Conservation (phyloP, 148 eudicot genomes). For the Camellia lanceoleosa region DNA sequence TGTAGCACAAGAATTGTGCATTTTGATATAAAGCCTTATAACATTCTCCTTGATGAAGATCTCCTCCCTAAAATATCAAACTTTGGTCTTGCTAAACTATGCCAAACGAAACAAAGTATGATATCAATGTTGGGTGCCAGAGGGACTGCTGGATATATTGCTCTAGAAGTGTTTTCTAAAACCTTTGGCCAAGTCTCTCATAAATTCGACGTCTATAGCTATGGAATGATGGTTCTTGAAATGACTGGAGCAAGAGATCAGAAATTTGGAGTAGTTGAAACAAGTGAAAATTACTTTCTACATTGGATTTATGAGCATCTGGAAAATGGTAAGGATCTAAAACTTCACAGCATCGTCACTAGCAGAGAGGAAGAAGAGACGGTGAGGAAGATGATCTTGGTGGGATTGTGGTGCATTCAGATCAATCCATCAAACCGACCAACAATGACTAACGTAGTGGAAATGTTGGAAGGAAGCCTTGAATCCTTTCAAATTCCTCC, state of each 20-base stretch:
- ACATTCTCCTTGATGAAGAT: slow-evolving; percentile 29
- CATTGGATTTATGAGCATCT: slow-evolving; percentile 34
- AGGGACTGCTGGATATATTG: slow-evolving; percentile 26
- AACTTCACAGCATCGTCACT: background rate
- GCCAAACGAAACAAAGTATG: slow-evolving; percentile 13
- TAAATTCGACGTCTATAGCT: slow-evolving; percentile 25
- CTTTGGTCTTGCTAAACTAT: slow-evolving; percentile 31
- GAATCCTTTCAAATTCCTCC: slow-evolving; percentile 33
- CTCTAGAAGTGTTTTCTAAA: slow-evolving; percentile 21
- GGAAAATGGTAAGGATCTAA: slow-evolving; percentile 10
- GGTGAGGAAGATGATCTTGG: slow-evolving; percentile 35
- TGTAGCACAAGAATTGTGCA: slow-evolving; percentile 31
- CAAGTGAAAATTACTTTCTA: slow-evolving; percentile 15
- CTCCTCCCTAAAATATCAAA: slow-evolving; percentile 32
- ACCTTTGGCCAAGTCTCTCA: slow-evolving; percentile 20
- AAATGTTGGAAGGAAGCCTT: slow-evolving; percentile 38
- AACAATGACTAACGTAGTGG: slow-evolving; percentile 31
- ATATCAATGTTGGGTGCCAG: slow-evolving; percentile 17
- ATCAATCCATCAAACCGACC: slow-evolving; percentile 33
- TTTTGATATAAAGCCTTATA: slow-evolving; percentile 48
- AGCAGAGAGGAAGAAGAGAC: slow-evolving; percentile 18
- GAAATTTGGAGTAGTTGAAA: too few species aligned
- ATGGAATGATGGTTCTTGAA: slow-evolving; percentile 38
- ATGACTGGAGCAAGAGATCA: slow-evolving; percentile 8
- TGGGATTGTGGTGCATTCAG: slow-evolving; percentile 52